phyloP scores from a whole-genome alignment of 2,329 filamentous ascomycete species.

The Sporothrix mexicana region DNA sequence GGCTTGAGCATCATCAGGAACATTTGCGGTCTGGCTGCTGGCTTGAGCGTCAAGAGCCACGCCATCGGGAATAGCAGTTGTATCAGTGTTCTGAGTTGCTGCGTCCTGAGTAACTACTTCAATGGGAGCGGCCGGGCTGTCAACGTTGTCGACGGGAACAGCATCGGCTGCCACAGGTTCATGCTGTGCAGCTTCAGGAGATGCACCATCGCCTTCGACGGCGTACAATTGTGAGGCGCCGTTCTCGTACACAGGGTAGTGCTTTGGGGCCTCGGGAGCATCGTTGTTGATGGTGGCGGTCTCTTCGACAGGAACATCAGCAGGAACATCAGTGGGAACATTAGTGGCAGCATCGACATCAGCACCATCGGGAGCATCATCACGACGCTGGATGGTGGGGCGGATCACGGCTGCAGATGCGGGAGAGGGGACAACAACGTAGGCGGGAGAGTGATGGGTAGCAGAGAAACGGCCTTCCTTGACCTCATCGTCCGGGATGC shows the following conservation, averaged over 20 bases:
- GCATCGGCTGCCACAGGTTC: not conserved
- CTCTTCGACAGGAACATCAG: not conserved
- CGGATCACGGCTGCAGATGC: constrained; percentile 12
- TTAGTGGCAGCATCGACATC: not conserved
- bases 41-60: not conserved
- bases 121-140: not conserved
- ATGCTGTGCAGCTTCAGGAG: not conserved
- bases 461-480: constrained; percentile 15
- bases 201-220: not conserved
- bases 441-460: constrained; percentile 29
- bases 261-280: not conserved
- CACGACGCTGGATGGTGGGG: not conserved
- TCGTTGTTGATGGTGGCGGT: not conserved
- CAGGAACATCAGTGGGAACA: not conserved
- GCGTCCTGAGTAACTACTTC: not conserved
- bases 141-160: not conserved
- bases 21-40: not conserved
- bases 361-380: not conserved
- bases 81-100: not conserved
- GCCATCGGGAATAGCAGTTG: not conserved
- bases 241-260: constrained; percentile 10
- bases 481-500: constrained; percentile 37
- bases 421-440: constrained; percentile 18
- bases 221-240: not conserved
- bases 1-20: not conserved